Evolutionary conservation across 768 basidiomycete genomes (phyloP).

Genomic region (Lactifluus piperatus): DNA sequence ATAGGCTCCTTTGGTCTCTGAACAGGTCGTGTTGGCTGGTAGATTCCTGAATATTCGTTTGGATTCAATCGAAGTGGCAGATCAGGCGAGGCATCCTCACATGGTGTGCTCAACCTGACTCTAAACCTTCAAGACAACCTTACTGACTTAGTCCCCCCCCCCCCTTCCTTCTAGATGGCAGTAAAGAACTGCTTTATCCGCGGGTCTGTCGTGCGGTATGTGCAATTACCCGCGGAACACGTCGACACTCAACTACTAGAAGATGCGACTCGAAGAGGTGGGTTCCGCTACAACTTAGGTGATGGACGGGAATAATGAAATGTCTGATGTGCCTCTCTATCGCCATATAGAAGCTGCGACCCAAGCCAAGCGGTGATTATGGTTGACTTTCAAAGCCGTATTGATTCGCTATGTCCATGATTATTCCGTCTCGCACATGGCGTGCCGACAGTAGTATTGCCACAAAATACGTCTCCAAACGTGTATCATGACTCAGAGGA

Average conservation of each 20-base stretch:
- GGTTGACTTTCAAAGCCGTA: background rate
- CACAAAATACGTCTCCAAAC: background rate
- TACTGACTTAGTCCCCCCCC: background rate
- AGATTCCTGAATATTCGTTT: conserved; percentile 95
- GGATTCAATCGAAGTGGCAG: conserved; percentile 86
- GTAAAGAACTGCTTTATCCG: conserved; percentile 99
- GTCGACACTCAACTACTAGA: conserved; percentile 94
- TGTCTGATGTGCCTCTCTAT: background rate
- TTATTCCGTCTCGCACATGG: background rate
- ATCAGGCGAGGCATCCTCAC: conserved; percentile 91
- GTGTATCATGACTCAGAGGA: conserved; percentile 7
- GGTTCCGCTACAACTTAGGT: conserved; percentile 15
- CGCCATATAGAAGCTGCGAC: conserved; percentile 8
- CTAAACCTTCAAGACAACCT: background rate
- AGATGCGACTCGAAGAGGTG: conserved; percentile 94
- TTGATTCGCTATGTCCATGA: background rate
- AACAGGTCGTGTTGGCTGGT: background rate
- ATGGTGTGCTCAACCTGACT: conserved; percentile 52
- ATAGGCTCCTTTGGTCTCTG: background rate
- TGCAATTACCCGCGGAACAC: conserved; percentile 84
- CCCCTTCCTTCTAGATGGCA: conserved; percentile 60
- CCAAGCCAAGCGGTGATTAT: conserved; percentile 12
- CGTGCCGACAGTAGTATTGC: background rate
- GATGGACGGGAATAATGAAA: background rate
- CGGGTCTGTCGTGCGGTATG: conserved; percentile 96